Conservation (phyloP, 2,329 filamentous ascomycete genomes). For the Intubia oerlemansii region DNA sequence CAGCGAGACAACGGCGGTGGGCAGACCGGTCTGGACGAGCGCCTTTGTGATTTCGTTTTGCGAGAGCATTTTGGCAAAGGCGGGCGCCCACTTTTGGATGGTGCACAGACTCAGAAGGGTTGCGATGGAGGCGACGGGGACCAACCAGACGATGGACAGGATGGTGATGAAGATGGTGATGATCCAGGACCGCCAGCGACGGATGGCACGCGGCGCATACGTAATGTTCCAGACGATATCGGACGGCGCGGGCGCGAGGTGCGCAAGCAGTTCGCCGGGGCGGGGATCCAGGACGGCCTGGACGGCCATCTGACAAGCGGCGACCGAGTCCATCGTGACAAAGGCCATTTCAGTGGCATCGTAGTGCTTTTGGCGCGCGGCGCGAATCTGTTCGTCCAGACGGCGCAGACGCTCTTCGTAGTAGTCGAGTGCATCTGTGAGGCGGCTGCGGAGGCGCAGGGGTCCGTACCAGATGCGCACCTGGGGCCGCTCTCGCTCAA, state of each 20-base stretch:
- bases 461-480: conserved; percentile 61
- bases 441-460: conserved; percentile 47
- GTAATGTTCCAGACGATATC: conserved; percentile 95
- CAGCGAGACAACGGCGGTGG: conserved; percentile 66
- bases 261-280: conserved; percentile 67
- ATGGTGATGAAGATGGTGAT: conserved; percentile 69
- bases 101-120: conserved; percentile 63
- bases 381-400: conserved; percentile 53
- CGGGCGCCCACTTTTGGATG: conserved; percentile 50
- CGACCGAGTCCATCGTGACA: conserved; percentile 92
- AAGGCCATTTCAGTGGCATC: conserved; percentile 69
- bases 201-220: conserved; percentile 52
- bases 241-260: conserved; percentile 66
- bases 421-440: conserved; percentile 82
- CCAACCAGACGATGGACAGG: conserved; percentile 73
- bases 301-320: conserved; percentile 83
- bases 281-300: conserved; percentile 85
- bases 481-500: conserved; percentile 37
- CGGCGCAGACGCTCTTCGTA: conserved; percentile 69
- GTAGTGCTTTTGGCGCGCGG: conserved; percentile 55
- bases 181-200: conserved; percentile 60
- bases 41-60: conserved; percentile 49
- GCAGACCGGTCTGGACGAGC: conserved; percentile 69
- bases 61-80: conserved; percentile 44
- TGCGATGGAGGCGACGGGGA: conserved; percentile 60